Evolutionary conservation across 1,284 basidiomycete genomes (phyloP), one percentile per base, ranked within the genome.

Genomic region (Omphalotus olearius): DNA sequence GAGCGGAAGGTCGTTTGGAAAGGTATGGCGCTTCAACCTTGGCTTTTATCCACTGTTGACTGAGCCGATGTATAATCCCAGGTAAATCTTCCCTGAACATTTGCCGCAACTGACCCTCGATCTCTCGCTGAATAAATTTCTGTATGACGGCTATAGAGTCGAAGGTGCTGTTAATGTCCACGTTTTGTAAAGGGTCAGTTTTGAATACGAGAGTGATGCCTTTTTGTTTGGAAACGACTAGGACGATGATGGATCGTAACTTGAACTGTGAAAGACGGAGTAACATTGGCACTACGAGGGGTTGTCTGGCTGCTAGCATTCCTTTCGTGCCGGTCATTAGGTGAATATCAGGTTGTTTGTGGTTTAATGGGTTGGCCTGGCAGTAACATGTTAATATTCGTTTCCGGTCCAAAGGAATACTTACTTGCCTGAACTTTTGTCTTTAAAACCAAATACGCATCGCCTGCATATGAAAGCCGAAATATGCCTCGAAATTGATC

Each of bases 181-280:
- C 93, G 61, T 94, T 93, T 69, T 99, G 95, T 17, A 99, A 80
- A 0, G 97, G 97, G 69, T 99, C 97, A 51, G 98, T 99, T 73
- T 99, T 99, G 85, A 99, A 99, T 20, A 99, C 97, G 43, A 99
- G 83, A 0, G 97, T 99, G 66, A 99, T 98, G 45, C 97, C 97
- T 64, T 98, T 98, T 66, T 90, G 89, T 59, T 92, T 92, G 23
- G 94, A 98, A 50, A 99, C 92, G 62, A 99, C 95, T 44, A 99
- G 84, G 56, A 99, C 96, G 60, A 99, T 91, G 63, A 98, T 98
- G 30, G 96, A 97, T 60, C 87, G 88, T 33, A 99, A 85, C 57
- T 88, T 88, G 68, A 99, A 91, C 62, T 91, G 83, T 4, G 93
- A 98, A 6, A 99, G 85, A n/a, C 93, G 89, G 45, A 99, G 85